Base-by-base conservation (phyloP, 768 basidiomycete genomes). In the Coprinopsis cinerea region DNA sequence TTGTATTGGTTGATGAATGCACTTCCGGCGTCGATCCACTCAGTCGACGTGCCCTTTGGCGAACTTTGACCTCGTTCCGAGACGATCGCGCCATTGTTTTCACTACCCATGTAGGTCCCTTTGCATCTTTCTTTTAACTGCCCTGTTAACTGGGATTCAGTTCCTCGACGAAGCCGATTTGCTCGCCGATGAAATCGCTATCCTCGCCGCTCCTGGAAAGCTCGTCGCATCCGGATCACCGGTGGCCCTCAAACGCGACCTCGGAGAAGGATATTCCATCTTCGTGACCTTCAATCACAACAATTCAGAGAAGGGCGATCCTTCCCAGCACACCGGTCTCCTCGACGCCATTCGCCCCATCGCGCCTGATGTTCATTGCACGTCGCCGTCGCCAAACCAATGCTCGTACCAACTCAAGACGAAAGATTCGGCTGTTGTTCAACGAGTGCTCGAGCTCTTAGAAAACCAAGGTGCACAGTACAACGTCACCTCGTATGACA, bases 11-110 rank as follows among this genome's bases (percentile, higher is more conserved):
- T 9, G 81, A 82, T 55, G 81, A 83, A 62, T 84, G 83, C 59
- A 89, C 87, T 1, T 88, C 85, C 20, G 88, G 88, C 2, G 83
- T 92, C 10, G 88, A 92, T 61, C 88, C 88, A 2, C 65, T 92
- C 28, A 88, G 88, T 49, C 71, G 88, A 44, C 74, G 88, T 26
- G 80, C 88, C 1, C 65, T 92, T 5, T 92, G 88, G 88, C 76
- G 81, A 48, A 83, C 81, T 0, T 65, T 92, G 48, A 86, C 78
- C 2, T 74, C 80, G 2, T 79, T 85, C 49, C 76, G 82, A 13
- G 69, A 82, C 27, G 79, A 83, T 36, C 70, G 84, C 42, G 81
- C 82, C 0, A 79, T 90, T 30, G 69, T 90, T 2, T 83, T 89
- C 61, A 90, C 88, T 0, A 92, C 88, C 0, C 88, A 90, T 66